Evolutionary conservation across 495 filamentous ascomycete genomes (phyloP), one percentile per base, ranked within the genome.

Genomic region (Alectoria sarmentosa): DNA sequence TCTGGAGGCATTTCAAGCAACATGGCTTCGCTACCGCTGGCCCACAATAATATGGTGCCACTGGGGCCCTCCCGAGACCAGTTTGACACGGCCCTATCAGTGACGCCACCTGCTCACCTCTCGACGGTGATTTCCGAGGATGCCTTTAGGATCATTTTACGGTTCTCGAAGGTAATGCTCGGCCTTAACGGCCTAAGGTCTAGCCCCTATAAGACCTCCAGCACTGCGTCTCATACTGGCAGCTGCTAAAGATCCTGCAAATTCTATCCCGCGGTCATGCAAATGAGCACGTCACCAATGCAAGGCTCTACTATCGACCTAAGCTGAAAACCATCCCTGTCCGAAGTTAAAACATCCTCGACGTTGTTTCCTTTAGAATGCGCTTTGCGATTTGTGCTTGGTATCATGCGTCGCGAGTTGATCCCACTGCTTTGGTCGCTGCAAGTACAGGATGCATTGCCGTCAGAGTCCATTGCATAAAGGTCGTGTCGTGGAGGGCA

Each of bases 271-370:
- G 3, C 7, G 49, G 49, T 30, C 49, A 30, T 54, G 14, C 49
- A 7, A 54, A 54, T 32, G 28, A 17, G 2, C 49, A 19, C 26
- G 19, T 17, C 3, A 32, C 15, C 49, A 54, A 32, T 21, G 26
- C 26, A 17, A 30, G 23, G 14, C 28, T 30, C 19, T 54, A 28
- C 49, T 15, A 30, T 32, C 28, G 6, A 17, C 28, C 28, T 4
- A 54, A 17, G 26, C 26, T 28, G 28, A 30, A 54, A 30, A 28
- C 14, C 5, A 32, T 15, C 49, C 49, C 4, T 14, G 49, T 19
- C 15, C 49, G 49, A 15, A 54, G 49, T 28, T 54, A 54, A 54
- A 54, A 54, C 49, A 54, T 54, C 49, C 49, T 54, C 49, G 4
- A 54, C 26, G 26, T 30, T 54, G 49, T 32, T 54, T 54, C 49